Percentiles rank a stretch among this genome's conserved stretches.
phyloP scores from a whole-genome alignment of 129 eudicot genomes.

The Cynara cardunculus region DNA sequence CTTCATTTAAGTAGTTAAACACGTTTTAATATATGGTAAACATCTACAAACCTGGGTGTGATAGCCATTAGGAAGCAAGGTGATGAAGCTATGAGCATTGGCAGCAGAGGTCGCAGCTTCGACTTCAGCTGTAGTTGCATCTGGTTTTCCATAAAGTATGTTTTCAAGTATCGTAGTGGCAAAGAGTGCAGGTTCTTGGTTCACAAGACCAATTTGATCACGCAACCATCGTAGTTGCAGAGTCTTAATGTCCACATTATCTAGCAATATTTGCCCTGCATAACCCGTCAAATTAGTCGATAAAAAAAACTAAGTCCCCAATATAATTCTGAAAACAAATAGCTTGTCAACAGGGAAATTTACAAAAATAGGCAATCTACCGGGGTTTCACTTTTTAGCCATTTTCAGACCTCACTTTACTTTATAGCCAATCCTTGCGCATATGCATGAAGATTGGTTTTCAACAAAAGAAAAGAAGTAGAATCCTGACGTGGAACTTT shows the following conservation, averaged over 20 bases:
- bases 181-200: conserved; percentile 98
- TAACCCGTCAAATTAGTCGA: background rate
- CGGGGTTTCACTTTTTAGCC: too few relatives aligned
- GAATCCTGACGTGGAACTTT: too few relatives aligned
- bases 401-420: too few relatives aligned
- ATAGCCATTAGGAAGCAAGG: conserved; percentile 89
- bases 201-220: conserved; percentile 88
- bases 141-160: conserved; percentile 86
- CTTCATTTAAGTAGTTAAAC: too few relatives aligned
- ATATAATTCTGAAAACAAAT: background rate
- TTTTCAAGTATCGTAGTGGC: conserved; percentile 98
- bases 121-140: conserved; percentile 73
- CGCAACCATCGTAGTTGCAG: conserved; percentile 86
- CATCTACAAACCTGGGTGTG: conserved; percentile 68
- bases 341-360: background rate
- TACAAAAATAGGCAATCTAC: background rate
- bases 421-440: too few relatives aligned
- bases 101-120: conserved; percentile 94
- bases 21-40: background rate
- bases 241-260: conserved; percentile 78
- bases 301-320: background rate
- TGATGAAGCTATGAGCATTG: conserved; percentile 90
- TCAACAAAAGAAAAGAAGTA: too few relatives aligned
- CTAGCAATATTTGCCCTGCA: conserved; percentile 84
- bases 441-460: too few relatives aligned